Evolutionary conservation across 140 eudicot genomes (phyloP), one percentile per base, ranked within the genome.

Genomic region (Senecio squalidus): DNA sequence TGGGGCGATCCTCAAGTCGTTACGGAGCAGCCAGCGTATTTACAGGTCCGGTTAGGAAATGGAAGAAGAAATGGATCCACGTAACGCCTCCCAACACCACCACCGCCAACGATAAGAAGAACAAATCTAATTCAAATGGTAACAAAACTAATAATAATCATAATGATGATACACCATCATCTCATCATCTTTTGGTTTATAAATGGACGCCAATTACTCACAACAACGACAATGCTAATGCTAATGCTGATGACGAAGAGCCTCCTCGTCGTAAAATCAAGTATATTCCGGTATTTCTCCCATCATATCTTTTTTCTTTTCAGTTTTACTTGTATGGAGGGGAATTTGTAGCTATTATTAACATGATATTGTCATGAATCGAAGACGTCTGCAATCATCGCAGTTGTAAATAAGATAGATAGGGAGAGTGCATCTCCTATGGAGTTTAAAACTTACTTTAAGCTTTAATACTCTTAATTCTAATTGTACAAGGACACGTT

Each of bases 1-100:
- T 79, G 44, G 96, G 96, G 20, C 84, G 96, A 34, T 81, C 96
- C 40, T 78, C 96, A 4, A 75, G 82, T 44, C 79, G 94, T 28
- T 88, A 81, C 80, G 94, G 83, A 9, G 79, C 90, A 14, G 67
- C 96, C 55, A 88, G 90, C 16, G 87, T 88, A 1, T 84, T 88
- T 61, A 88, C 76, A 53, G 96, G 96, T 0, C 96, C 96, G 23
- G 96, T 88, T 8, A 73, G 96, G 45, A 88, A 72, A 73, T 88
- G 94, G 96, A 88, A 78, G 88, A 88, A 88, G 74, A 82, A 79
- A 39, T 88, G 96, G 96, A 70, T 84, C 55, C 81, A 72, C 56
- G 70, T 70, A 2, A n/a, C n/a, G n/a, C n/a, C n/a, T n/a, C 39
- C 94, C 41, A 55, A 16, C 15, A 30, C 3, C 25, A 15, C 34